A percentile compares a stretch with the other conserved stretches of the same genome.
These are phyloP conservation scores for Lentinula guzmanii DNA, from an alignment of 768 basidiomycete species.

Conservation along the genomic window DNA sequence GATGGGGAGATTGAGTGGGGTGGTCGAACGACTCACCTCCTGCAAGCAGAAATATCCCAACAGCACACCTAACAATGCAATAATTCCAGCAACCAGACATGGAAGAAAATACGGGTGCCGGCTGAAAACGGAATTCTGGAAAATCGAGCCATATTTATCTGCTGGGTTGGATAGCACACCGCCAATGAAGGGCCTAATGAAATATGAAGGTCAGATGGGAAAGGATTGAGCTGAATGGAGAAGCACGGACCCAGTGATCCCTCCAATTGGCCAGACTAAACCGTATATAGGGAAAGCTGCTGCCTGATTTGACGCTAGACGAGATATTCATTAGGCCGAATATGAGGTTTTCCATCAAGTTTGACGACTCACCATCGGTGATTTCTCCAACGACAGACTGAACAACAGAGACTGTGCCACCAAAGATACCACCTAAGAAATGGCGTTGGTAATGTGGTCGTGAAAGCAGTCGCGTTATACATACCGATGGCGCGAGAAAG, in stretches of 20 bases:
- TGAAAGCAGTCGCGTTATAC: conserved; percentile 8
- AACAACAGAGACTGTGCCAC: conserved; percentile 60
- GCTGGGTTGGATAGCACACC: conserved; percentile 57
- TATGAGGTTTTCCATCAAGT: background rate
- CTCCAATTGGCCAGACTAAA: conserved; percentile 53
- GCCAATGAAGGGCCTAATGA: conserved; percentile 51
- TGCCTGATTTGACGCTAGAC: conserved; percentile 45
- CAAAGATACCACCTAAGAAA: conserved; percentile 48
- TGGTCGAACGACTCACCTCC: conserved; percentile 35
- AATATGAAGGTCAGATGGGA: background rate
- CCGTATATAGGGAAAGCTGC: conserved; percentile 55
- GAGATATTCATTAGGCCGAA: background rate
- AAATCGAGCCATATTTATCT: conserved; percentile 31
- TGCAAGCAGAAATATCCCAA: conserved; percentile 45
- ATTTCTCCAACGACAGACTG: conserved; percentile 61
- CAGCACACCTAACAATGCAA: conserved; percentile 34
- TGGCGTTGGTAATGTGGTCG: background rate
- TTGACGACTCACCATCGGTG: conserved; percentile 32
- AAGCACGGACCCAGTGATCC: conserved; percentile 43
- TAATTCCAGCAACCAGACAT: conserved; percentile 39
- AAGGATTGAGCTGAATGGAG: background rate
- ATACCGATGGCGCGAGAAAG: conserved; percentile 47
- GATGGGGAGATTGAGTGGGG: background rate
- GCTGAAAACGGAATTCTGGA: conserved; percentile 37
- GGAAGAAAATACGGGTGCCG: conserved; percentile 59